Evolutionary conservation across 805 yeast genomes (phyloP).

Genomic region (Schwanniomyces vanrijiae): DNA sequence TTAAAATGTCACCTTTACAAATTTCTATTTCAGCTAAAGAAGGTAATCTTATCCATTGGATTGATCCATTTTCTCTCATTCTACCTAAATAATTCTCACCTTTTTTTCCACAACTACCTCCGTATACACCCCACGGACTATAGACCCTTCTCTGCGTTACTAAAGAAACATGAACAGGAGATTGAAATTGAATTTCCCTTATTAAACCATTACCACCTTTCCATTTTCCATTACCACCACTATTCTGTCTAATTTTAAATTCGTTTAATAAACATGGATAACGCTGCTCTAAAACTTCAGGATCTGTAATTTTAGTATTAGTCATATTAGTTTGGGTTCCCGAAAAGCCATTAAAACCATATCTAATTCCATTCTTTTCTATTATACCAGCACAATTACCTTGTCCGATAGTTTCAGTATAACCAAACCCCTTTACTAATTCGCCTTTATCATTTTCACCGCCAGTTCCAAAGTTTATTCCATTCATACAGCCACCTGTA

Average conservation of each 20-base stretch:
- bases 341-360: constrained; percentile 18
- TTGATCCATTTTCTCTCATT: constrained; percentile 24
- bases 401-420: constrained; percentile 18
- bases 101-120: constrained; percentile 28
- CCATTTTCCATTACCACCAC: constrained; percentile 20
- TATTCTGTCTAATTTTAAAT: constrained; percentile 13
- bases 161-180: constrained; percentile 18
- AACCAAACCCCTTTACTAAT: constrained; percentile 16
- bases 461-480: constrained; percentile 19
- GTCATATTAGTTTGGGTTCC: constrained; percentile 50
- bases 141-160: constrained; percentile 21
- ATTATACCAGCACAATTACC: constrained; percentile 18
- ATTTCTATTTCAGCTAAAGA: constrained; percentile 69
- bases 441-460: constrained; percentile 15
- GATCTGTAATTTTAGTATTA: constrained; percentile 26
- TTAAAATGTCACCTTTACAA: constrained; percentile 61
- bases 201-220: constrained; percentile 22
- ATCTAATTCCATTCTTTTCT: constrained; percentile 8
- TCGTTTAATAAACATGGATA: constrained; percentile 17
- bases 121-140: constrained; percentile 31
- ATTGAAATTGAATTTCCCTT: constrained; percentile 18
- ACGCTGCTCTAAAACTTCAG: constrained; percentile 21
- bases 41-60: constrained; percentile 31
- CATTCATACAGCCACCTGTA: constrained; percentile 21
- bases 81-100: constrained; percentile 34